Percentiles rank a stretch among this genome's conserved stretches.
phyloP scores from a whole-genome alignment of 768 basidiomycete genomes.

The Agaricus sinodeliciosus region DNA sequence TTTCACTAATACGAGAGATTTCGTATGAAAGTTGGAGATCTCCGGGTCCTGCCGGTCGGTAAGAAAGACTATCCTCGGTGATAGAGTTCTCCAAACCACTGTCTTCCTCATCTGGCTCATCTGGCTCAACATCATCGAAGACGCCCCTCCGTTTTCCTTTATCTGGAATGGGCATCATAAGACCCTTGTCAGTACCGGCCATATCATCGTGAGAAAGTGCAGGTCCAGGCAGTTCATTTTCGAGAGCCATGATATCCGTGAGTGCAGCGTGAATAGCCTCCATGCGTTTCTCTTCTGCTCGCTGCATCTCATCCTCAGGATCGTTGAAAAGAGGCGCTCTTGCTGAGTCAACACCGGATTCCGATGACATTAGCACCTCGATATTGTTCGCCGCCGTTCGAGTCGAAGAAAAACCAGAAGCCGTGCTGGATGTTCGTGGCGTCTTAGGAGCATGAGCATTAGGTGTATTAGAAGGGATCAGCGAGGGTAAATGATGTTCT shows the following conservation, averaged over 20 bases:
- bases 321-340: slow-evolving; percentile 79
- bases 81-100: slow-evolving; percentile 27
- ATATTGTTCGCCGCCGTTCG: slow-evolving; percentile 46
- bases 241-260: slow-evolving; percentile 90
- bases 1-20: slow-evolving; percentile 71
- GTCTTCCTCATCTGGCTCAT: slow-evolving; percentile 39
- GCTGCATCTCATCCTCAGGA: slow-evolving; percentile 63
- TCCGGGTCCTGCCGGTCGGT: slow-evolving; percentile 79
- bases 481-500: neutral
- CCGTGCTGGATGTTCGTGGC: slow-evolving; percentile 33
- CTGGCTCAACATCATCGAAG: slow-evolving; percentile 32
- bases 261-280: slow-evolving; percentile 95
- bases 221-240: slow-evolving; percentile 33
- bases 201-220: slow-evolving; percentile 12
- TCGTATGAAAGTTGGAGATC: slow-evolving; percentile 86
- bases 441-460: slow-evolving; percentile 26
- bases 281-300: slow-evolving; percentile 79
- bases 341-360: slow-evolving; percentile 42
- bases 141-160: slow-evolving; percentile 15
- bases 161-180: slow-evolving; percentile 11
- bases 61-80: slow-evolving; percentile 35
- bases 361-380: slow-evolving; percentile 75
- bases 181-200: slow-evolving; percentile 10
- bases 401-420: slow-evolving; percentile 30
- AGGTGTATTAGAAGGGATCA: slow-evolving; percentile 27